A percentile compares a stretch with the other conserved stretches of the same genome.
Evolutionary conservation across 768 basidiomycete genomes (phyloP).

Genomic region (Hydnum rufescens): DNA sequence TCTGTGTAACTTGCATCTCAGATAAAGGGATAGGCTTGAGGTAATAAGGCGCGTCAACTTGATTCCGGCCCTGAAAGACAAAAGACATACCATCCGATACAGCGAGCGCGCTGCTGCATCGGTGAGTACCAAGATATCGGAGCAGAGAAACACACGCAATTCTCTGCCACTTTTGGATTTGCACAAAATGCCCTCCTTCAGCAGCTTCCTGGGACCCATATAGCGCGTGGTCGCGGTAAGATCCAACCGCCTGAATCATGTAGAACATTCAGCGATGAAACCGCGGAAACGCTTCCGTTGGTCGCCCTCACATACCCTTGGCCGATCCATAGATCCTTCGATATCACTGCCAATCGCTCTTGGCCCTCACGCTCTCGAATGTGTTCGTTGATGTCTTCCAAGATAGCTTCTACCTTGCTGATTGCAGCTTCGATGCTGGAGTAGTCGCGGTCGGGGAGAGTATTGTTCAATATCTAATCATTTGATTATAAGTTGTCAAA

Average conservation of each 20-base stretch:
- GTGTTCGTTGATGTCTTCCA: constrained; percentile 70
- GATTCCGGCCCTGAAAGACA: not conserved
- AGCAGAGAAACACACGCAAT: constrained; percentile 64
- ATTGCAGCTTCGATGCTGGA: constrained; percentile 33
- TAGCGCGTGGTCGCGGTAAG: constrained; percentile 76
- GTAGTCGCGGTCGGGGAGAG: constrained; percentile 42
- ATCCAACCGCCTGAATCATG: constrained; percentile 49
- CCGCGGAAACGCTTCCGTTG: not conserved
- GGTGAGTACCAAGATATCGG: constrained; percentile 72
- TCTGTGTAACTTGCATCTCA: constrained; percentile 11
- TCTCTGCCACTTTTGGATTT: constrained; percentile 76
- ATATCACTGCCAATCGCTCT: constrained; percentile 55
- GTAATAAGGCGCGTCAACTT: not conserved
- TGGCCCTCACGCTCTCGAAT: constrained; percentile 68
- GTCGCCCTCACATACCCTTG: constrained; percentile 35
- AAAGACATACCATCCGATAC: constrained; percentile 56
- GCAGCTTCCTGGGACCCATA: constrained; percentile 58
- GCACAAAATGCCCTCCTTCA: constrained; percentile 56
- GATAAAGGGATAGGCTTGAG: constrained; percentile 15
- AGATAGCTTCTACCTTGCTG: constrained; percentile 45
- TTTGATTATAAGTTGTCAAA: not conserved
- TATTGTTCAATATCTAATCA: not conserved
- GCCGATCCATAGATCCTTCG: constrained; percentile 71
- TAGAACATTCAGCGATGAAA: no score
- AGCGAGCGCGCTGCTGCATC: constrained; percentile 48